A percentile compares a stretch with the other conserved stretches of the same genome.
Conservation (phyloP, 2,329 filamentous ascomycete species). For the Zopfia rhizophila region DNA sequence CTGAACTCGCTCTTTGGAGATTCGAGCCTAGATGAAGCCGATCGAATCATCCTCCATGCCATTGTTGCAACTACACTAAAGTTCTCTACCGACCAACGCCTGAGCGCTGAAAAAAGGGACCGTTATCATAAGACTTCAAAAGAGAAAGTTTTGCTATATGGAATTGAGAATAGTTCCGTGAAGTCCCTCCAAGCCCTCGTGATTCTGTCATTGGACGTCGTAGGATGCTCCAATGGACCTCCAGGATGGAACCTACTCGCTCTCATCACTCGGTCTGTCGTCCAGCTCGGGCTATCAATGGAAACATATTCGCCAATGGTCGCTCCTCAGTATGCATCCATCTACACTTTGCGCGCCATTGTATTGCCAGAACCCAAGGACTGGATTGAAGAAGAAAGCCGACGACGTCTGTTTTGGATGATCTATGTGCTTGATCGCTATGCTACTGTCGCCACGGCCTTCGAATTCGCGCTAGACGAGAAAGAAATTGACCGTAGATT, state of each 20-base stretch:
- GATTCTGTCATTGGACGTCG: constrained; percentile 84
- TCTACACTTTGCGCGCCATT: constrained; percentile 88
- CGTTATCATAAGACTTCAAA: constrained; percentile 85
- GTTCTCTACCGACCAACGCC: constrained; percentile 79
- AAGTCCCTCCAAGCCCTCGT: constrained; percentile 88
- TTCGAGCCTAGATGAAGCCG: constrained; percentile 77
- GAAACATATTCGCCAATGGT: constrained; percentile 83
- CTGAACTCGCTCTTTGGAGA: constrained; percentile 82
- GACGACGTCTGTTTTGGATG: constrained; percentile 91
- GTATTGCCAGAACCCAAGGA: constrained; percentile 83
- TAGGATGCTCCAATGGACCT: constrained; percentile 87
- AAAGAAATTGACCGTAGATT: constrained; percentile 88
- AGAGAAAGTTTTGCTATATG: constrained; percentile 85
- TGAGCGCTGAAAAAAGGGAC: constrained; percentile 77
- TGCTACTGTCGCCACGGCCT: constrained; percentile 88
- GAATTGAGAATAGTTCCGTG: constrained; percentile 88
- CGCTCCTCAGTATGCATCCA: constrained; percentile 82
- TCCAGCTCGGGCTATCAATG: constrained; percentile 85
- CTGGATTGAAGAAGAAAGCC: constrained; percentile 89
- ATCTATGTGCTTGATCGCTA: constrained; percentile 91
- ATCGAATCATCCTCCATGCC: constrained; percentile 84
- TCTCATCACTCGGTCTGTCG: constrained; percentile 86
- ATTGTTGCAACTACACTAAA: constrained; percentile 89
- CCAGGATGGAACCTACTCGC: constrained; percentile 93
- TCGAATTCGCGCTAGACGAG: constrained; percentile 89